Conservation (phyloP, 805 yeast genomes). For the Candida endomychidarum region DNA sequence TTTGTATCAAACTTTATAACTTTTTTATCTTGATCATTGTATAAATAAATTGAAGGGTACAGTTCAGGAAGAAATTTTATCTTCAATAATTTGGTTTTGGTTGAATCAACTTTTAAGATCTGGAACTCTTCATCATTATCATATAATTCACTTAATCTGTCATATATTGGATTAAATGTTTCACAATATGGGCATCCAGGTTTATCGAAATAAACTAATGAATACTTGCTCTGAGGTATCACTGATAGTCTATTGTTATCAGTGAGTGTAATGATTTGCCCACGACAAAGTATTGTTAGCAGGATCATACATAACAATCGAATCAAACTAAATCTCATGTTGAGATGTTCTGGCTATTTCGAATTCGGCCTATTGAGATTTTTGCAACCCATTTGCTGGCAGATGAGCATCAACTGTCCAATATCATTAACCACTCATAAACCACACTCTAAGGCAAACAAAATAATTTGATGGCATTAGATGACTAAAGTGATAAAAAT, state of each 20-base stretch:
- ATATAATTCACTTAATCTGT: constrained; percentile 43
- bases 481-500: too few relatives aligned
- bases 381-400: background rate
- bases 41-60: constrained; percentile 52
- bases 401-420: too few relatives aligned
- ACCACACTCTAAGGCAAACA: too few relatives aligned
- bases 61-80: constrained; percentile 39
- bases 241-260: constrained; percentile 8
- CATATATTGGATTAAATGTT: constrained; percentile 32
- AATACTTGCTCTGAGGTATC: constrained; percentile 25
- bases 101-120: constrained; percentile 30
- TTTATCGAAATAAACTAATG: constrained; percentile 49
- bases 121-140: constrained; percentile 36
- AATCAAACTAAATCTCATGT: background rate
- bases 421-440: too few relatives aligned
- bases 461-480: too few relatives aligned
- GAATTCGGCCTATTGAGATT: background rate
- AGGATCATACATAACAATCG: constrained; percentile 1
- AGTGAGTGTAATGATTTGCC: background rate
- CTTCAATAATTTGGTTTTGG: constrained; percentile 30
- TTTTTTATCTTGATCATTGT: constrained; percentile 41
- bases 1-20: constrained; percentile 32
- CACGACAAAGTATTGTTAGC: background rate
- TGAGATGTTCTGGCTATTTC: background rate
- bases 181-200: constrained; percentile 35